Conservation (phyloP, 768 basidiomycete genomes). For the Pulveroboletus sp. region DNA sequence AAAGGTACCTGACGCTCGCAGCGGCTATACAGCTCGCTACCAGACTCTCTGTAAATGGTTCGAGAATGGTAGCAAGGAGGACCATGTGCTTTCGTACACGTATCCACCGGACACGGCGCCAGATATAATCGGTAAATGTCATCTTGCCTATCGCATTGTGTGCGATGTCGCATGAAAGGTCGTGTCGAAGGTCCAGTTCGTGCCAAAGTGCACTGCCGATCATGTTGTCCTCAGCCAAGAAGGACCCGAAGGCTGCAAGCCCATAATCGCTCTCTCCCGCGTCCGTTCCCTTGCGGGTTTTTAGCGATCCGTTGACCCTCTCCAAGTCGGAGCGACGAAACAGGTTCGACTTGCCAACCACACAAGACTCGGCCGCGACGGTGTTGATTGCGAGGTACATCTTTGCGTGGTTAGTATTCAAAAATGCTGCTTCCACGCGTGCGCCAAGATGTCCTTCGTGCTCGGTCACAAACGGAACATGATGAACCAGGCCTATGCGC, state of each 20-base stretch:
- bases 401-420: conserved; percentile 97
- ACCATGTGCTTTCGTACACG: conserved; percentile 96
- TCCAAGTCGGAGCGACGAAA: conserved; percentile 89
- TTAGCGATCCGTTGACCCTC: conserved; percentile 62
- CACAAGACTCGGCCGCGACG: conserved; percentile 86
- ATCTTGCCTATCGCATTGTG: conserved; percentile 87
- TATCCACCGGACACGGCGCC: conserved; percentile 93
- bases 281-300: conserved; percentile 35
- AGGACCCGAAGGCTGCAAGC: conserved; percentile 77
- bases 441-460: conserved; percentile 72
- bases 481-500: conserved; percentile 85
- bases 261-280: conserved; percentile 39
- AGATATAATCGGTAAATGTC: conserved; percentile 78
- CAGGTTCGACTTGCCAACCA: conserved; percentile 94
- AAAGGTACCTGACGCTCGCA: conserved; percentile 48
- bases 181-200: conserved; percentile 82
- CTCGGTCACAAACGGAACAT: conserved; percentile 85
- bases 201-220: conserved; percentile 92
- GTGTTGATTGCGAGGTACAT: conserved; percentile 96
- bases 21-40: conserved; percentile 64
- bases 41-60: conserved; percentile 90
- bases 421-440: conserved; percentile 85
- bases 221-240: conserved; percentile 98
- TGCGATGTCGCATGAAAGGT: conserved; percentile 87
- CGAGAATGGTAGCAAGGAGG: conserved; percentile 75